These are phyloP conservation scores for Macrolepiota fuliginosa DNA, from an alignment of 768 basidiomycete genomes.

Conservation along the genomic window DNA sequence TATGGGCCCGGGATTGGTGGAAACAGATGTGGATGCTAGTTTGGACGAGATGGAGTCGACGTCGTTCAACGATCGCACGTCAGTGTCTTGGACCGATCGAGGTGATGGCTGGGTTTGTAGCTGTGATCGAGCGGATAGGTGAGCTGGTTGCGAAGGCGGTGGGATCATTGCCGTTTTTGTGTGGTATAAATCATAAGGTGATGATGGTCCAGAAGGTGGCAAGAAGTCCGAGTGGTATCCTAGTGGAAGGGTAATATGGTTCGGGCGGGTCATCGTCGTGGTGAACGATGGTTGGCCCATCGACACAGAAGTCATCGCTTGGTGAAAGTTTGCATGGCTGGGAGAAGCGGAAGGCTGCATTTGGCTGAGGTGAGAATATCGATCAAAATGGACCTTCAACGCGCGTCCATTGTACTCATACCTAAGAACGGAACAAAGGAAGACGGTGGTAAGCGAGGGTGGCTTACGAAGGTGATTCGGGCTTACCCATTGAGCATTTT, in stretches of 20 bases:
- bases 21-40: constrained; percentile 2
- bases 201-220: constrained; percentile 12
- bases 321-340: constrained; percentile 12
- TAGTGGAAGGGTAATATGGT: constrained; percentile 1
- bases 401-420: constrained; percentile 86
- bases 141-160: background rate
- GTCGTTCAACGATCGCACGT: background rate
- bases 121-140: constrained; percentile 6
- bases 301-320: background rate
- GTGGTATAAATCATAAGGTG: constrained; percentile 24
- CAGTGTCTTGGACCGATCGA: background rate
- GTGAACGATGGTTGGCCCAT: constrained; percentile 8
- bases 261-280: constrained; percentile 11
- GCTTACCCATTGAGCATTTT: constrained; percentile 88
- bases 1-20: background rate
- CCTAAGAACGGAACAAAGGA: constrained; percentile 35
- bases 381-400: constrained; percentile 91
- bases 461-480: constrained; percentile 6
- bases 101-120: constrained; percentile 11
- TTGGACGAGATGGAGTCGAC: constrained; percentile 12
- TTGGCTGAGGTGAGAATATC: constrained; percentile 47
- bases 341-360: constrained; percentile 2
- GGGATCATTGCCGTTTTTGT: constrained; percentile 5
- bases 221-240: constrained; percentile 11
- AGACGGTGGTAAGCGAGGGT: constrained; percentile 9